phyloP scores from a whole-genome alignment of 2,329 filamentous ascomycete species.

The Biscogniauxia marginata region DNA sequence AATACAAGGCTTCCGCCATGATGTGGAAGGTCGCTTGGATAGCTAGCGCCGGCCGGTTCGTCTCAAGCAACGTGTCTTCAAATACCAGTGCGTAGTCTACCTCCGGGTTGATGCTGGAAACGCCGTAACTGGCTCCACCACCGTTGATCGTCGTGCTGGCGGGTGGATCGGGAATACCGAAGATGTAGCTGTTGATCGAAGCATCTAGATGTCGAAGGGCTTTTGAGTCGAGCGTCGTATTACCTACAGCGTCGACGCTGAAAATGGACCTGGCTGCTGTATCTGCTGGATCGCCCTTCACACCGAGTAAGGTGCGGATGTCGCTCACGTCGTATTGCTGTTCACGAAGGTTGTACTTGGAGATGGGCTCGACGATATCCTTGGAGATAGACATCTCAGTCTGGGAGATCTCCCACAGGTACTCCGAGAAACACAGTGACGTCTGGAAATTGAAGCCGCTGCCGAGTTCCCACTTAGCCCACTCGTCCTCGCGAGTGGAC shows the following conservation, averaged over 20 bases:
- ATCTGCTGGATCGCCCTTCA: not conserved
- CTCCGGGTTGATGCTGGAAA: constrained; percentile 16
- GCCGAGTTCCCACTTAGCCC: constrained; percentile 8
- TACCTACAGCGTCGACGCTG: constrained; percentile 9
- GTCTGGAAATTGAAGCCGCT: constrained; percentile 3
- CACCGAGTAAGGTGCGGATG: constrained; percentile 17
- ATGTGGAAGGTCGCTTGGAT: constrained; percentile 19
- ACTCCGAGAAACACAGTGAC: constrained; percentile 12
- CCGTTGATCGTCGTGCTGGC: constrained; percentile 13
- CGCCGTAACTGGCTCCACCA: constrained; percentile 14
- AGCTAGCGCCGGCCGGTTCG: constrained; percentile 16
- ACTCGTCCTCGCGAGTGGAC: constrained; percentile 6
- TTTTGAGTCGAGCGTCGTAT: constrained; percentile 17
- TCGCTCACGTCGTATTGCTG: constrained; percentile 10
- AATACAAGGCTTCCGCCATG: constrained; percentile 15
- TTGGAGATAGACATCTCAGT: constrained; percentile 16
- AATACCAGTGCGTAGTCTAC: constrained; percentile 20
- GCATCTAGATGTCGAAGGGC: constrained; percentile 17
- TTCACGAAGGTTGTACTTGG: constrained; percentile 11
- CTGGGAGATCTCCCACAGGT: constrained; percentile 17
- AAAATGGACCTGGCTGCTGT: constrained; percentile 12
- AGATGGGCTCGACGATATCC: constrained; percentile 14
- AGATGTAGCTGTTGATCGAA: constrained; percentile 10
- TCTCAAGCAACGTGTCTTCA: constrained; percentile 14
- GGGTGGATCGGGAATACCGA: constrained; percentile 1